Evolutionary conservation across 257 asterid species (phyloP).

Genomic region (Jasminum sambac): DNA sequence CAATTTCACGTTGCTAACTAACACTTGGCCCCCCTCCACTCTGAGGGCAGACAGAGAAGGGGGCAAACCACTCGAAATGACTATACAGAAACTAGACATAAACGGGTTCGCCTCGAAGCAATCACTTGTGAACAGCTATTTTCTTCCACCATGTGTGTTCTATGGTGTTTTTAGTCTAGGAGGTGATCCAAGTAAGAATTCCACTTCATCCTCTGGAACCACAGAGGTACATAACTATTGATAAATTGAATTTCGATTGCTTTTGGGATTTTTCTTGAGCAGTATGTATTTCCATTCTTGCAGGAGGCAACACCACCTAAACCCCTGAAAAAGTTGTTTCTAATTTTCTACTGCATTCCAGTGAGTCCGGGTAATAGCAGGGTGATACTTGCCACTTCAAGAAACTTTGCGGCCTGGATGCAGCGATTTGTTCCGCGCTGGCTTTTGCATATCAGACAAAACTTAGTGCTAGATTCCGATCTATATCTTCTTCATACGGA

Average conservation of each 20-base stretch:
- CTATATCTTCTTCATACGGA: slow-evolving; percentile 80
- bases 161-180: slow-evolving; percentile 47
- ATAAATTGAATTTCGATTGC: background rate
- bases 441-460: slow-evolving; percentile 74
- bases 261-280: slow-evolving; percentile 2
- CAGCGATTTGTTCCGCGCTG: slow-evolving; percentile 66
- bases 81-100: slow-evolving; percentile 41
- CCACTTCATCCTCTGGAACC: slow-evolving; percentile 39
- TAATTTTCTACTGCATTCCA: slow-evolving; percentile 70
- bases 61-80: slow-evolving; percentile 68
- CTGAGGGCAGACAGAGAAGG: slow-evolving; percentile 88
- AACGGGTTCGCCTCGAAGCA: slow-evolving; percentile 61
- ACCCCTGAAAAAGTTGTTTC: slow-evolving; percentile 35
- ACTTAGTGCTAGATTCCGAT: slow-evolving; percentile 81
- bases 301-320: slow-evolving; percentile 43
- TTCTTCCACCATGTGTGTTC: slow-evolving; percentile 68
- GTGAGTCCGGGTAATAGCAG: slow-evolving; percentile 91
- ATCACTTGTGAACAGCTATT: slow-evolving; percentile 35
- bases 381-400: slow-evolving; percentile 60
- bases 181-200: slow-evolving; percentile 30
- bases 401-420: slow-evolving; percentile 72
- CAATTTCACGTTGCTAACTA: slow-evolving; percentile 40
- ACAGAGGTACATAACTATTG: slow-evolving; percentile 38
- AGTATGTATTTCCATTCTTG: slow-evolving; percentile 23
- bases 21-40: slow-evolving; percentile 52